Percentiles rank a stretch among this genome's conserved stretches.
These are phyloP conservation scores for Tylopilus orsonianus DNA, from an alignment of 1,284 basidiomycete species.

Conservation along the genomic window DNA sequence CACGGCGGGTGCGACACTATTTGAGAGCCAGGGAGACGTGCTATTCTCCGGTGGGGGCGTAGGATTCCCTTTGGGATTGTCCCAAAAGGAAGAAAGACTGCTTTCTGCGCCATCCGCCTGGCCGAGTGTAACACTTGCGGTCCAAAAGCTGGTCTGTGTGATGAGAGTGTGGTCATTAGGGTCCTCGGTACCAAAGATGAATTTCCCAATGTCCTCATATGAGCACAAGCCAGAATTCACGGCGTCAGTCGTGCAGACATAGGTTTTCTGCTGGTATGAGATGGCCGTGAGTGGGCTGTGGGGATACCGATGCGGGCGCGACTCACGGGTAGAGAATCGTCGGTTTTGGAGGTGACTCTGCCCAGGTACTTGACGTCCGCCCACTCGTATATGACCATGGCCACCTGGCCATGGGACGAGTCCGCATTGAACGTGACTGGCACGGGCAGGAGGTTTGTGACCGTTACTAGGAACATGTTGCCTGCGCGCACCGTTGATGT, in stretches of 20 bases:
- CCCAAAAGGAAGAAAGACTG: slow-evolving; percentile 44
- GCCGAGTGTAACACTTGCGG: slow-evolving; percentile 61
- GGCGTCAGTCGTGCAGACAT: slow-evolving; percentile 83
- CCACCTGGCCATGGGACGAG: slow-evolving; percentile 84
- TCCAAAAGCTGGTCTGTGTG: slow-evolving; percentile 79
- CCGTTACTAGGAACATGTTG: not conserved
- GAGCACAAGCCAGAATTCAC: slow-evolving; percentile 71
- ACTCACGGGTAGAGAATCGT: slow-evolving; percentile 69
- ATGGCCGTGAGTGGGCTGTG: slow-evolving; percentile 17
- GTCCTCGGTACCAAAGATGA: slow-evolving; percentile 65
- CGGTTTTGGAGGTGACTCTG: slow-evolving; percentile 57
- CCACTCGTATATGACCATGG: slow-evolving; percentile 97
- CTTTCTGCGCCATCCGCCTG: slow-evolving; percentile 21
- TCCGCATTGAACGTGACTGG: slow-evolving; percentile 77
- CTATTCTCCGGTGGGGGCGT: slow-evolving; percentile 47
- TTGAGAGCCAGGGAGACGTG: slow-evolving; percentile 47
- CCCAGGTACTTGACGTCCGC: slow-evolving; percentile 83
- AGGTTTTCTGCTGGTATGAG: slow-evolving; percentile 72
- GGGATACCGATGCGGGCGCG: slow-evolving; percentile 1
- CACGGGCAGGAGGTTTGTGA: slow-evolving; percentile 1
- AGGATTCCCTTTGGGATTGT: slow-evolving; percentile 61
- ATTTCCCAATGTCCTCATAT: slow-evolving; percentile 71
- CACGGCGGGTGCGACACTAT: slow-evolving; percentile 9
- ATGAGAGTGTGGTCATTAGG: slow-evolving; percentile 59
- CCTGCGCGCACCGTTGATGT: slow-evolving; percentile 76